phyloP scores from a whole-genome alignment of 257 asterid genomes.

The Salvia miltiorrhiza region DNA sequence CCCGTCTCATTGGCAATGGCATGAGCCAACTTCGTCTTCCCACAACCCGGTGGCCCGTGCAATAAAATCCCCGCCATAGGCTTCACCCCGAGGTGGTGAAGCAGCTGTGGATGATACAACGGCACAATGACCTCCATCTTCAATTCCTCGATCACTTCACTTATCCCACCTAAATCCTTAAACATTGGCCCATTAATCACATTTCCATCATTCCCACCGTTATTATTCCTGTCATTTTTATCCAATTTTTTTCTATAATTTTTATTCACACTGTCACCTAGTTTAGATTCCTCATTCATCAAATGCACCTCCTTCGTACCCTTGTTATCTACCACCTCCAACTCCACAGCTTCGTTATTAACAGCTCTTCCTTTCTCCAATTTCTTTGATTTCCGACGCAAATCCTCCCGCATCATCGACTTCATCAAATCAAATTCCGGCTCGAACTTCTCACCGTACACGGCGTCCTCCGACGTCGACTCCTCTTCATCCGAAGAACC shows the following conservation, averaged over 20 bases:
- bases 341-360: slow-evolving; percentile 28
- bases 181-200: slow-evolving; percentile 47
- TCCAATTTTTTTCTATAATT: slow-evolving; percentile 4
- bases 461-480: slow-evolving; percentile 53
- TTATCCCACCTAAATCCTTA: slow-evolving; percentile 88
- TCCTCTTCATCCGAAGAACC: slow-evolving; percentile 37
- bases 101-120: slow-evolving; percentile 55
- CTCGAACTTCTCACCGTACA: slow-evolving; percentile 53
- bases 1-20: slow-evolving; percentile 96
- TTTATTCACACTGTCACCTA: slow-evolving; percentile 14
- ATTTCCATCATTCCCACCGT: not conserved
- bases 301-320: slow-evolving; percentile 36
- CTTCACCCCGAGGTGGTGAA: slow-evolving; percentile 55
- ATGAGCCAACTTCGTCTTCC: slow-evolving; percentile 87
- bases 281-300: slow-evolving; percentile 31
- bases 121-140: slow-evolving; percentile 77
- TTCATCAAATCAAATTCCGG: slow-evolving; percentile 67
- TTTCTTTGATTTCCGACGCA: slow-evolving; percentile 34
- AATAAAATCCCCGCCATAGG: slow-evolving; percentile 78
- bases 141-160: slow-evolving; percentile 58
- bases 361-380: slow-evolving; percentile 14
- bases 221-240: slow-evolving; percentile 8
- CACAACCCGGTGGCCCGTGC: slow-evolving; percentile 98
- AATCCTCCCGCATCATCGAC: slow-evolving; percentile 54
- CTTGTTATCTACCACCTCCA: slow-evolving; percentile 42